phyloP scores from a whole-genome alignment of 2,329 filamentous ascomycete species.

The Tolypocladium ovalisporum region DNA sequence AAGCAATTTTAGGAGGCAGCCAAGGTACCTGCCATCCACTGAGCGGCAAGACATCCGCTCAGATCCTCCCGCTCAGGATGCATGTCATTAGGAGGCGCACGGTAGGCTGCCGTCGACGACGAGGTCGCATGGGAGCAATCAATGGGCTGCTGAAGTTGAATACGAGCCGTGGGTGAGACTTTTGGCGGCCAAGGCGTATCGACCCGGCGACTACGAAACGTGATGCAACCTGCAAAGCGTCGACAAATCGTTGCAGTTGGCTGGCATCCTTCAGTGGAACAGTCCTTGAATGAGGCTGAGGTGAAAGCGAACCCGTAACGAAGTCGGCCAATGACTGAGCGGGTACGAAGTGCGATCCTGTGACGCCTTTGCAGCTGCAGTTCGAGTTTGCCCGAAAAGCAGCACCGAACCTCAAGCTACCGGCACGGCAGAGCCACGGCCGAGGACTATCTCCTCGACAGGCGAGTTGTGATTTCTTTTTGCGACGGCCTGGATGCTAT shows the following conservation, averaged over 20 bases:
- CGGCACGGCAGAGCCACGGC: background rate
- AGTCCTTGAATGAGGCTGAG: background rate
- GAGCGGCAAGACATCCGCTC: background rate
- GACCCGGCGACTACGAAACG: background rate
- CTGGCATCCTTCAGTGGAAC: background rate
- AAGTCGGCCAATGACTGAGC: background rate
- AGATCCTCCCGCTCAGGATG: background rate
- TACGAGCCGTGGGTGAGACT: background rate
- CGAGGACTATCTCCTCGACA: background rate
- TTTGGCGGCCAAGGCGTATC: background rate
- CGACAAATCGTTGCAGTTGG: too few species aligned
- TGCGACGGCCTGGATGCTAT: background rate
- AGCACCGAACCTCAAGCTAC: background rate
- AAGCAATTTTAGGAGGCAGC: background rate
- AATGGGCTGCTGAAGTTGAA: background rate
- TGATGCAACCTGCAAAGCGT: background rate
- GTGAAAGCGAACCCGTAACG: background rate
- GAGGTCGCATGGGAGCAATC: too few species aligned
- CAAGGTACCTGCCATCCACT: background rate
- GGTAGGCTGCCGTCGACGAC: background rate
- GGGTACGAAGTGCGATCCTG: too few species aligned
- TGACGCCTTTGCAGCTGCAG: background rate
- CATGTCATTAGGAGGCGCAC: background rate
- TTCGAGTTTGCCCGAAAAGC: background rate
- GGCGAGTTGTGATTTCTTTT: background rate